Evolutionary conservation across 768 basidiomycete species (phyloP), one percentile per base, ranked within the genome.

Genomic region (Lentinula aciculospora): DNA sequence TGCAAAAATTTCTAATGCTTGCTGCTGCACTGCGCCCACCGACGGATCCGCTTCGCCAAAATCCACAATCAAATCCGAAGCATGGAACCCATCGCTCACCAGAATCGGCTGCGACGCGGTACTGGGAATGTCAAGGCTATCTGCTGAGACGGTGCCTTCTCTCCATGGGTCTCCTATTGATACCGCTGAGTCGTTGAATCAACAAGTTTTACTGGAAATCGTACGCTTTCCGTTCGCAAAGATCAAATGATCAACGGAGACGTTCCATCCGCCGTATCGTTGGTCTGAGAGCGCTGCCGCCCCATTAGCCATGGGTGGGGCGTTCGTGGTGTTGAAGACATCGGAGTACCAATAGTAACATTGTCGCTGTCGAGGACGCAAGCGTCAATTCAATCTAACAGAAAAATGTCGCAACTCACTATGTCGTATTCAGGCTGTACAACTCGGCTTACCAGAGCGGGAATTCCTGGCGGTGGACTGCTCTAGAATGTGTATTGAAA

Each of bases 121-220:
- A 65, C 78, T 85, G 23, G 65, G 42, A 53, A 79, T 71, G 56
- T 67, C 58, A 19, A 76, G 71, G 10, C 72, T 73, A 27, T 79
- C 76, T 0, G 86, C 81, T 3, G 87, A 88, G 5, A 88, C 73
- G 0, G 87, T 88, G 4, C 81, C 79, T 56, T 84, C 82, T 47
- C 80, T 77, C 87, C 86, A 89, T 23, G 88, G 86, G 62, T 89
- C 87, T 42, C 84, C 86, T 88, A 13, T 25, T 15, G n/a, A 2
- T 28, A 31, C 3, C 6, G 19, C 21, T 31, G 4, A 48, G 42
- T 27, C 17, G 49, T 23, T 40, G 21, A 29, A 34, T 9, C 10
- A n/a, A 17, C 15, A 34, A 57, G 28, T 6, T 34, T 19, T 27
- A 31, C 37, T 36, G 34, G 40, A 2, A 54, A 9, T 76, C 85